Base-by-base conservation (phyloP, 2,329 filamentous ascomycete species). In the Ceratocystis alfenasii region DNA sequence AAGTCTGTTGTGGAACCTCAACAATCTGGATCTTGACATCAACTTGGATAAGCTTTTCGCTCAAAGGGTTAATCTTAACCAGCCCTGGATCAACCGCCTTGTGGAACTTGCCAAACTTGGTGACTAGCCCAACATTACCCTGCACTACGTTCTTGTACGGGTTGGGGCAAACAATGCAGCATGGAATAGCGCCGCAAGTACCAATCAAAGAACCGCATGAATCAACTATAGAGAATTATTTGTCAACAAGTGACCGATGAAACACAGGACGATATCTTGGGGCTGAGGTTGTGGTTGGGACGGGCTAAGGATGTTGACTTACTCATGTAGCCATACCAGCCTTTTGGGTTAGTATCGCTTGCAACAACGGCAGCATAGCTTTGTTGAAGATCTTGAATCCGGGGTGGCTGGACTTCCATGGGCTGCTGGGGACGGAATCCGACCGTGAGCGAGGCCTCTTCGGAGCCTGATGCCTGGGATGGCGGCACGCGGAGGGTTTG, bases 11-110 rank as follows among this genome's bases (percentile, higher is more conserved):
- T 20, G 93, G 93, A 28, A 99, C 94, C 80, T 99, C 88, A 75
- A 95, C 90, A 70, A 96, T 96, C 79, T 99, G 94, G 71, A 97
- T 96, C 85, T 97, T 99, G 78, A 99, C 94, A 75, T 99, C 94
- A 74, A 99, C 88, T 72, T 95, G 90, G 71, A 90, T 87, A 53
- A 99, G 82, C 67, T 82, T 84, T 80, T 99, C 94, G 72, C 88
- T 93, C 65, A 97, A 85, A 2, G 93, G 93, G 79, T 99, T 99
- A 81, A 99, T 87, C 80, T 95, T 95, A 76, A 97, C 90, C 41
- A 99, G 86, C 74, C 94, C 94, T 1, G 94, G 94, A 75, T 99
- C 94, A 70, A 97, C 93, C 10, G 94, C 91, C 76, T 92, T 89
- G 76, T 95, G 90, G 78, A 99, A 97, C 70, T 87, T 82, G 72